Percentiles rank a stretch among this genome's conserved stretches.
phyloP scores from a whole-genome alignment of 2,329 filamentous ascomycete species.

The Exophiala mesophila region DNA sequence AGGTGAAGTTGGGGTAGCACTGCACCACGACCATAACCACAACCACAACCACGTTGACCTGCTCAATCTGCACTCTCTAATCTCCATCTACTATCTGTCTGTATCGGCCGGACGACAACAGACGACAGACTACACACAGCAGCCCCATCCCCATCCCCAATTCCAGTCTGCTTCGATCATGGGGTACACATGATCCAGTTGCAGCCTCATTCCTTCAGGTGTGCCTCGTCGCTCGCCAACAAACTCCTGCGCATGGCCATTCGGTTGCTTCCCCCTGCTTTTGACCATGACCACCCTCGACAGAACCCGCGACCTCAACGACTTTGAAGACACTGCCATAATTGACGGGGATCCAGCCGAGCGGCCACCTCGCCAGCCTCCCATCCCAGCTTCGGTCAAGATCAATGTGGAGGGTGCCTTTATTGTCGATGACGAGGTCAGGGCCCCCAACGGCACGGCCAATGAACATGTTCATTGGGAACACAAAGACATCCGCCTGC shows the following conservation, averaged over 20 bases:
- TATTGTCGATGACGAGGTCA: slow-evolving; percentile 78
- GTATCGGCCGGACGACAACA: too few species aligned
- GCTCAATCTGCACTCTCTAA: too few species aligned
- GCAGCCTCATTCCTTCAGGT: too few species aligned
- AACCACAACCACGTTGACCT: too few species aligned
- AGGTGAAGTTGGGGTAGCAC: too few species aligned
- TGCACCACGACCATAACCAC: too few species aligned
- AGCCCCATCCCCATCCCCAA: too few species aligned
- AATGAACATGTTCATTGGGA: slow-evolving; percentile 60
- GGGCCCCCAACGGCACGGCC: slow-evolving; percentile 37
- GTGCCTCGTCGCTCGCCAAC: background rate
- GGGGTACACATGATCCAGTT: background rate
- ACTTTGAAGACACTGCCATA: slow-evolving; percentile 14
- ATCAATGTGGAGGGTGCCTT: slow-evolving; percentile 97
- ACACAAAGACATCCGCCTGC: slow-evolving; percentile 89
- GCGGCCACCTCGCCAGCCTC: slow-evolving; percentile 43
- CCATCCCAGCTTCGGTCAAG: slow-evolving; percentile 65
- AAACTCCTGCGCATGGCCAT: background rate
- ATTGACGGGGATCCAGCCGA: slow-evolving; percentile 11
- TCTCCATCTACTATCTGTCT: too few species aligned
- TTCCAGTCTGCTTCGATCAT: background rate
- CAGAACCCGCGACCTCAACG: background rate
- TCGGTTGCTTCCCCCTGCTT: background rate
- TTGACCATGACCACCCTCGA: background rate
- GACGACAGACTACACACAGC: too few species aligned